phyloP scores from a whole-genome alignment of 108 stramenopile genomes.

The Nitzschia putrida region DNA sequence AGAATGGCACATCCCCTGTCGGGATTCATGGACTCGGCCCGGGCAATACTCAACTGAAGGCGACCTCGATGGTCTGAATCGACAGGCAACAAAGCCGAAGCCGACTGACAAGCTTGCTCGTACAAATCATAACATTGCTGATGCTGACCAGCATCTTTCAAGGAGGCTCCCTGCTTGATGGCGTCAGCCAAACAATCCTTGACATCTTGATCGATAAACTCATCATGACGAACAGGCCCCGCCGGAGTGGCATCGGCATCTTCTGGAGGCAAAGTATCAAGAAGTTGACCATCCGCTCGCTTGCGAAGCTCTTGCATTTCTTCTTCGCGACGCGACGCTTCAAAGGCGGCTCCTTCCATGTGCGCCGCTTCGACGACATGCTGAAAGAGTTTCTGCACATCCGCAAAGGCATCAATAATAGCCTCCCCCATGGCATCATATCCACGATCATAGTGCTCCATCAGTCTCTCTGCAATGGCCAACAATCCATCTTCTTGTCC shows the following conservation, averaged over 20 bases:
- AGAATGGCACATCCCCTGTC: constrained; percentile 83
- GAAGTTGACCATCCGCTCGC: constrained; percentile 24
- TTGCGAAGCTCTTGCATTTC: constrained; percentile 53
- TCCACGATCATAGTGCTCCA: constrained; percentile 82
- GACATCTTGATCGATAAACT: constrained; percentile 87
- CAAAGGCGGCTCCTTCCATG: constrained; percentile 90
- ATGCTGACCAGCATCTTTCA: constrained; percentile 47
- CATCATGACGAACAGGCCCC: constrained; percentile 64
- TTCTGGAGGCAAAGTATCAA: neutral
- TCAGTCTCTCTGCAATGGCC: constrained; percentile 83
- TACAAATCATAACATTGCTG: constrained; percentile 68
- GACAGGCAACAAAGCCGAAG: constrained; percentile 80
- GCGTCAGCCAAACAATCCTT: constrained; percentile 75
- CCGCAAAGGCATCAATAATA: constrained; percentile 81
- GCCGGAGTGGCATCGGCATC: constrained; percentile 22
- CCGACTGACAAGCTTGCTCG: constrained; percentile 67
- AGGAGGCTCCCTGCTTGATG: constrained; percentile 51
- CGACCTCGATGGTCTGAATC: constrained; percentile 90
- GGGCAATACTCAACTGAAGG: constrained; percentile 65
- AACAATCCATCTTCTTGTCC: constrained; percentile 88
- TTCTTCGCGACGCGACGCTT: constrained; percentile 61
- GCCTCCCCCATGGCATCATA: constrained; percentile 90
- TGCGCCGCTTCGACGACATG: constrained; percentile 89
- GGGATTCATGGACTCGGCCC: constrained; percentile 76
- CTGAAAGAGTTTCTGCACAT: constrained; percentile 85